A percentile compares a stretch with the other conserved stretches of the same genome.
Conservation (phyloP, 1,139 yeast genomes). For the Suhomyces maxii region DNA sequence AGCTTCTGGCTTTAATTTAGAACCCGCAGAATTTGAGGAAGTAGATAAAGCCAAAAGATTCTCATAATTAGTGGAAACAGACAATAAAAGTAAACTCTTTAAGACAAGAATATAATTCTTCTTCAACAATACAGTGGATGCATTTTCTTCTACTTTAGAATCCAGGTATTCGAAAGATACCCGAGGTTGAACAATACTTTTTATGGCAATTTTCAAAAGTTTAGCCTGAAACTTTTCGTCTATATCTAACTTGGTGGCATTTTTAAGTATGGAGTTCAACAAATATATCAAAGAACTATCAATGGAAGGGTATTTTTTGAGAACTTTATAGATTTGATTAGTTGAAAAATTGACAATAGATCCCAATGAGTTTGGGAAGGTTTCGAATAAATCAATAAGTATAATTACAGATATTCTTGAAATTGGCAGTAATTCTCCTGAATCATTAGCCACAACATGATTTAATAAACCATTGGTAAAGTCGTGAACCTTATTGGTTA, state of each 20-base stretch:
- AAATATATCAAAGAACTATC: conserved; percentile 33
- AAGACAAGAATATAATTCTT: conserved; percentile 35
- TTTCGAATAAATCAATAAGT: conserved; percentile 41
- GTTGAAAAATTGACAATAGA: conserved; percentile 39
- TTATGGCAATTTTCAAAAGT: conserved; percentile 34
- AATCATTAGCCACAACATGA: conserved; percentile 22
- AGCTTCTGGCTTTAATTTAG: conserved; percentile 46
- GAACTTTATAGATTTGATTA: conserved; percentile 39
- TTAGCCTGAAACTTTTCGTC: conserved; percentile 45
- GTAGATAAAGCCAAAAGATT: conserved; percentile 33
- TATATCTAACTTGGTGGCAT: conserved; percentile 40
- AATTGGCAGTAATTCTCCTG: conserved; percentile 18
- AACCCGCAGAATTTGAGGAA: conserved; percentile 39
- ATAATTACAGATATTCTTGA: conserved; percentile 31
- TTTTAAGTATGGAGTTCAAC: conserved; percentile 34
- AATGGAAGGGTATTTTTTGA: conserved; percentile 36
- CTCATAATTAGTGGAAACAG: conserved; percentile 41
- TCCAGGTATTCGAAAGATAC: conserved; percentile 21
- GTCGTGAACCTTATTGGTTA: conserved; percentile 42
- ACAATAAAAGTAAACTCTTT: conserved; percentile 35
- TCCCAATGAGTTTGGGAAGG: conserved; percentile 39
- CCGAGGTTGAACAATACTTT: conserved; percentile 22
- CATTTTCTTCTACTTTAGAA: conserved; percentile 16
- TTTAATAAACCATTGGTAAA: conserved; percentile 39
- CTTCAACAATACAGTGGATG: conserved; percentile 28